Base-by-base conservation (phyloP, 208 protist genomes). In the Jaenimonas drosophilae region DNA sequence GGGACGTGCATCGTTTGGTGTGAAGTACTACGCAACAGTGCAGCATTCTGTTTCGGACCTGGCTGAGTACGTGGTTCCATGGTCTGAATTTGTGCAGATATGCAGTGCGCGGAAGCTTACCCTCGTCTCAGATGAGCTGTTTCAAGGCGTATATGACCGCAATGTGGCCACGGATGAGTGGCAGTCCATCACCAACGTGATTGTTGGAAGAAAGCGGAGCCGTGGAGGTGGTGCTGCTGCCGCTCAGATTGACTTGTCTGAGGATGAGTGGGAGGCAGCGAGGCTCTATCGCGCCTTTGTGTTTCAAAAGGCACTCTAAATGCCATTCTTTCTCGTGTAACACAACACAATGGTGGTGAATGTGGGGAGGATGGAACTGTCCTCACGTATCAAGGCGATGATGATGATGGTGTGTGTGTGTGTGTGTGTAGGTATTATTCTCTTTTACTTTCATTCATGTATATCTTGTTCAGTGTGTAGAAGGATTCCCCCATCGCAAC, bases 41-140 rank as follows among this genome's bases (percentile, higher is more conserved):
- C 76, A 90, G 47, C 49, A 69, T 12, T 75, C 61, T 17, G 81
- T 90, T 41, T 67, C 48, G 37, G 63, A 70, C 30, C 46, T 83
- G 54, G 54, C 66, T 2, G 81, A 90, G 64, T 90, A 74, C 39
- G 42, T 90, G 11, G 73, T 90, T 11, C 81, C 76, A 25, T 90
- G 81, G 81, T 19, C 45, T 4, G 21, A 45, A 3, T 79, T 90
- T 59, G 58, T 76, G 20, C 20, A 44, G 5, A 27, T 89, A 21
- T 80, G 71, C 34, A 48, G 25, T 0, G 34, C 50, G 12, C 54
- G 76, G 51, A 42, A 47, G 16, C 64, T 89, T n/a, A 39, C 25
- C 2, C 45, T 85, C 7, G 33, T 74, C 2, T 34, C 59, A 24
- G 68, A 70, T 12, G 49, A 59, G 28, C 62, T 53, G n/a, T 80